Evolutionary conservation across 75 land plant genomes (phyloP).

Genomic region (Pinus tabuliformis): DNA sequence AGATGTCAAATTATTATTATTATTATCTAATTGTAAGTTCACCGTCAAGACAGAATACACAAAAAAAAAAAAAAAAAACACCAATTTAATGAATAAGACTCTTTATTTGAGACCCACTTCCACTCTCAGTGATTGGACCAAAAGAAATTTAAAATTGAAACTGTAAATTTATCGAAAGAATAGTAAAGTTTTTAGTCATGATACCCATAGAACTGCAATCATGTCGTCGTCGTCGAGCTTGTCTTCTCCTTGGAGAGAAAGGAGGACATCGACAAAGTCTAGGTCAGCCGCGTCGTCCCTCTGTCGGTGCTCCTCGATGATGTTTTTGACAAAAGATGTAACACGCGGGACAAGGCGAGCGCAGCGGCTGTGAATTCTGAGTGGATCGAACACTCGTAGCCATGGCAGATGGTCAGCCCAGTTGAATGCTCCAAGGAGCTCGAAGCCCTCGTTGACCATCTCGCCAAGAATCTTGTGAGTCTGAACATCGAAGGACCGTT

Average conservation of each 20-base stretch:
- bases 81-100: no score
- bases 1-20: no score
- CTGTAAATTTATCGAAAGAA: not conserved
- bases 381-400: conserved; percentile 33
- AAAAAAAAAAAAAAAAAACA: no score
- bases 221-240: conserved; percentile 40
- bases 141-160: not conserved
- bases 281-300: not conserved
- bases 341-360: conserved; percentile 44
- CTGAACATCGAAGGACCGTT: conserved; percentile 23
- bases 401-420: conserved; percentile 62
- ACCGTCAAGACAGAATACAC: no score
- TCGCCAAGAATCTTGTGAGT: conserved; percentile 27
- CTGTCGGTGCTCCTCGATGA: conserved; percentile 44
- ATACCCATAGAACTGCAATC: conserved; percentile 47
- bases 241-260: conserved; percentile 27
- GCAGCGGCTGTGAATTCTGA: conserved; percentile 50
- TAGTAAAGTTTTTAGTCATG: not conserved
- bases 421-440: conserved; percentile 56
- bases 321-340: conserved; percentile 31
- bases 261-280: conserved; percentile 40
- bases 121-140: no score
- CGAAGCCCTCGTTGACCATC: conserved; percentile 76
- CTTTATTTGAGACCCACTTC: no score
- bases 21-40: no score